These are phyloP conservation scores for Lignosus rhinocerotis DNA, from an alignment of 1,284 basidiomycete species.

Conservation along the genomic window DNA sequence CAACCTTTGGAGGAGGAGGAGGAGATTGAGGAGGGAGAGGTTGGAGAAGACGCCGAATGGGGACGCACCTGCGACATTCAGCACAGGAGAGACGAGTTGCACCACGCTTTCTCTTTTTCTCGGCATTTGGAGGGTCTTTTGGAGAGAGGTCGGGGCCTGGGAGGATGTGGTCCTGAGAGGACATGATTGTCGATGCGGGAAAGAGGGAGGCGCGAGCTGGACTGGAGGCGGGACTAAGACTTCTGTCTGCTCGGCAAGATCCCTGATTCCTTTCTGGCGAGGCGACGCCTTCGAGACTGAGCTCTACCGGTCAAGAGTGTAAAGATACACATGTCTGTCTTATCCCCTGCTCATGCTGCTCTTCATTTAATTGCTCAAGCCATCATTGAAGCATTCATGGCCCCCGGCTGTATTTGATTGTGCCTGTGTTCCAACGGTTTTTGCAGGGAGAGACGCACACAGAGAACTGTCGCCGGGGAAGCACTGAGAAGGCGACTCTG, in stretches of 20 bases:
- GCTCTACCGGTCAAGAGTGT: no score
- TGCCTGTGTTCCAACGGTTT: not conserved
- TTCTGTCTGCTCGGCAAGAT: constrained; percentile 12
- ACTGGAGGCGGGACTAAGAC: constrained; percentile 2
- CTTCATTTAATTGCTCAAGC: no score
- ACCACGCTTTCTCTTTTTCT: constrained; percentile 73
- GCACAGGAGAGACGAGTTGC: constrained; percentile 76
- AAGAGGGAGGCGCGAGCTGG: constrained; percentile 4
- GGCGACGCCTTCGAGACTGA: no score
- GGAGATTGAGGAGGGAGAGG: constrained; percentile 4
- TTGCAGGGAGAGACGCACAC: not conserved
- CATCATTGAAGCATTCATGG: not conserved
- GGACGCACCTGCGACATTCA: constrained; percentile 65
- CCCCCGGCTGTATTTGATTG: no score
- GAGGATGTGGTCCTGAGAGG: constrained; percentile 29
- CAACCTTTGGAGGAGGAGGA: constrained; percentile 42
- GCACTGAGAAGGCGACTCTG: no score
- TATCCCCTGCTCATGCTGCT: no score
- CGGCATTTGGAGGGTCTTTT: constrained; percentile 35
- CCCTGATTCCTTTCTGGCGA: not conserved
- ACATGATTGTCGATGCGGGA: constrained; percentile 20
- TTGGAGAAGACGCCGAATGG: constrained; percentile 3
- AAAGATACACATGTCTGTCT: no score
- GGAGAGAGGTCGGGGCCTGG: constrained; percentile 33
- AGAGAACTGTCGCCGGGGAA: not conserved